phyloP scores from a whole-genome alignment of 192 early-diverging fungal genomes.

The Backusella mclennaniae region DNA sequence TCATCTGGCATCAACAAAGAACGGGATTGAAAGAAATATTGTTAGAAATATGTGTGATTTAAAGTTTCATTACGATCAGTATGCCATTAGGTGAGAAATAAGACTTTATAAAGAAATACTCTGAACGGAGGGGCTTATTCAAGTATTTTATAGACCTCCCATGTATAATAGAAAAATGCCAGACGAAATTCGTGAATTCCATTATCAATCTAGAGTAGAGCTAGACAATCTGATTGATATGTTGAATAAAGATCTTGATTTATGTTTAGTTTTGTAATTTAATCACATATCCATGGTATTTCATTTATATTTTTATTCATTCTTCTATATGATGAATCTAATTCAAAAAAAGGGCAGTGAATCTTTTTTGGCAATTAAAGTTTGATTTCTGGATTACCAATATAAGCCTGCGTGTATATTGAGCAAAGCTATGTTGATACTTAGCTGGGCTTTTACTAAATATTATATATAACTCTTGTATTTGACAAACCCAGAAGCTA shows the following conservation, averaged over 20 bases:
- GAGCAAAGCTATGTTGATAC: no score
- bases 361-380: no score
- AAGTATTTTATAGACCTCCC: slow-evolving; percentile 8
- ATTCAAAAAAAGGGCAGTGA: no score
- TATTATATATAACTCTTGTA: no score
- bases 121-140: neutral
- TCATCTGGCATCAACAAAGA: neutral
- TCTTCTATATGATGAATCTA: neutral
- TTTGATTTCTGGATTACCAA: no score
- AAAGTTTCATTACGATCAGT: slow-evolving; percentile 3
- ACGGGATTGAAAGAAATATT: slow-evolving; percentile 17
- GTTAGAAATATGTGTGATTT: slow-evolving; percentile 13
- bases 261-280: slow-evolving; percentile 1
- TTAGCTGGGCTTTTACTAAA: no score
- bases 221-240: slow-evolving; percentile 7
- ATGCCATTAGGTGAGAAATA: neutral
- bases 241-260: slow-evolving; percentile 14
- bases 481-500: no score
- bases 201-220: slow-evolving; percentile 9
- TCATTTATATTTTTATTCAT: neutral
- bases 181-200: neutral
- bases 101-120: neutral
- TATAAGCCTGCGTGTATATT: no score
- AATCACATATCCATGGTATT: neutral
- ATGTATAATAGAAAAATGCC: slow-evolving; percentile 17